phyloP scores from a whole-genome alignment of 148 eudicot genomes.

The Amaranthus hypochondriacus region DNA sequence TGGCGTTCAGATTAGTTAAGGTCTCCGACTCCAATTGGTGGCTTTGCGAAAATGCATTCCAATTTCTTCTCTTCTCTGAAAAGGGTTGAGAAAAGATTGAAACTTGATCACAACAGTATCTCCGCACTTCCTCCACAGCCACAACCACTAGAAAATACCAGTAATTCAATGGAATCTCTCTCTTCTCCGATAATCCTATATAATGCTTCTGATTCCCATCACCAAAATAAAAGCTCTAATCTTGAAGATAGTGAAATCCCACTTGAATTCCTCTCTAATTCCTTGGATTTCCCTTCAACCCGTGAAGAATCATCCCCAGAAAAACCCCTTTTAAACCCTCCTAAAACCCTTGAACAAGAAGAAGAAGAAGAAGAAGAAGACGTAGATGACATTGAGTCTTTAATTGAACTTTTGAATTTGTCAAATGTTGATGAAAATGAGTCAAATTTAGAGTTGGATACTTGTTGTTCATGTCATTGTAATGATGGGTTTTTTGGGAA shows the following conservation, averaged over 20 bases:
- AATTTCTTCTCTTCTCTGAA: conserved; percentile 76
- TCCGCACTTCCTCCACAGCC: conserved; percentile 17
- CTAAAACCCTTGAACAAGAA: conserved; percentile 16
- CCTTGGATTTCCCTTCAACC: conserved; percentile 40
- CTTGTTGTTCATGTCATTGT: conserved; percentile 31
- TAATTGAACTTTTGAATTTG: conserved; percentile 56
- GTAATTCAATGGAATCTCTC: not conserved
- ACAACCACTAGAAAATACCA: conserved; percentile 14
- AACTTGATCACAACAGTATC: conserved; percentile 36
- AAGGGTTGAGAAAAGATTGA: conserved; percentile 78
- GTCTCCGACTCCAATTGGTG: no score
- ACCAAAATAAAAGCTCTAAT: conserved; percentile 21
- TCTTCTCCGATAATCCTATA: conserved; percentile 5
- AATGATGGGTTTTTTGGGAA: conserved; percentile 58
- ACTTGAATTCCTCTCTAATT: conserved; percentile 49
- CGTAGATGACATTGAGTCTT: conserved; percentile 45
- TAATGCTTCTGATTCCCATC: conserved; percentile 36
- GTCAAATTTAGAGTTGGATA: conserved; percentile 14
- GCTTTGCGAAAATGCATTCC: conserved; percentile 27
- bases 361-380: not conserved
- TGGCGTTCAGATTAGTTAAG: no score
- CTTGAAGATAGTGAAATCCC: conserved; percentile 55
- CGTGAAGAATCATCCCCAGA: conserved; percentile 18
- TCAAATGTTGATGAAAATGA: conserved; percentile 30
- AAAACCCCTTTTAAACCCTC: conserved; percentile 15